Evolutionary conservation across 1,139 yeast genomes (phyloP).

Genomic region (Petasospora fabianii): DNA sequence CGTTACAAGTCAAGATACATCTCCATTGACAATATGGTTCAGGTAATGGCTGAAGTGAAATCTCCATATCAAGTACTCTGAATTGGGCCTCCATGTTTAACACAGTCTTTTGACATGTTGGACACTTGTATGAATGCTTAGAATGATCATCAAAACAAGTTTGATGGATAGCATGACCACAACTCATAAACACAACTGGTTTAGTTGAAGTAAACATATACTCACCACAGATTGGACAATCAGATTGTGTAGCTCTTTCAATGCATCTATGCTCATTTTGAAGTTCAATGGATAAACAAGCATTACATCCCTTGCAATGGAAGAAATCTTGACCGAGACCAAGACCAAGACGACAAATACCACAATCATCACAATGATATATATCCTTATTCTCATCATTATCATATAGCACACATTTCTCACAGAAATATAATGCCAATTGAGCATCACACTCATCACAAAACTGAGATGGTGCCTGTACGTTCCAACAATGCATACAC

Average conservation of each 20-base stretch:
- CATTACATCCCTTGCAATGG: conserved; percentile 89
- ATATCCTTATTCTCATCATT: conserved; percentile 77
- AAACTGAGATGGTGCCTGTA: conserved; percentile 68
- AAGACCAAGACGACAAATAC: conserved; percentile 84
- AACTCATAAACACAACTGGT: conserved; percentile 83
- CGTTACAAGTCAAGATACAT: conserved; percentile 78
- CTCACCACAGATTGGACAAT: conserved; percentile 92
- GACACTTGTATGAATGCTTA: conserved; percentile 82
- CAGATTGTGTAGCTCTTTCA: conserved; percentile 82
- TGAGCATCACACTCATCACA: conserved; percentile 65
- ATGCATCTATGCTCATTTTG: conserved; percentile 78
- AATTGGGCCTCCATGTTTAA: conserved; percentile 87
- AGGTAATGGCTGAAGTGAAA: conserved; percentile 72
- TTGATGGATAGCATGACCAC: conserved; percentile 94
- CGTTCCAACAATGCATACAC: conserved; percentile 75
- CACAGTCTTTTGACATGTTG: conserved; percentile 80
- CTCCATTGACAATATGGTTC: conserved; percentile 75
- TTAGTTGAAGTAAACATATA: conserved; percentile 82
- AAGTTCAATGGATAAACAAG: conserved; percentile 79
- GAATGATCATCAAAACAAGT: conserved; percentile 76
- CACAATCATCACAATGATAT: conserved; percentile 91
- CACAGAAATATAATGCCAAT: conserved; percentile 76
- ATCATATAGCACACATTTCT: conserved; percentile 75
- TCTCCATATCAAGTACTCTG: conserved; percentile 80
- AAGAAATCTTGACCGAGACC: conserved; percentile 87